Evolutionary conservation across 129 eudicot genomes (phyloP), one percentile per base, ranked within the genome.

Genomic region (Artemisia argyi): DNA sequence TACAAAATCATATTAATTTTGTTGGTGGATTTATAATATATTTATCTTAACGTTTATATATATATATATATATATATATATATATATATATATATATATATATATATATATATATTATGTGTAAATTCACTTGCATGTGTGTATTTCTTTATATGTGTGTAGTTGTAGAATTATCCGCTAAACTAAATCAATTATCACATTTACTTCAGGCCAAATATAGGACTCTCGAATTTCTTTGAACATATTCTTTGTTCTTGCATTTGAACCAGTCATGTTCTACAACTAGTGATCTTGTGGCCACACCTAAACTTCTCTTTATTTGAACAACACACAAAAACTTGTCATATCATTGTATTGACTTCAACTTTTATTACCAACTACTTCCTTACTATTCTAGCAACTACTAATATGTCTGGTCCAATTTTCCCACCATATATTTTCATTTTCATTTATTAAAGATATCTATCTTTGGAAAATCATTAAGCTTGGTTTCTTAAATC

Each of bases 211-310:
- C 24, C 11, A 61, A 28, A 20, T 18, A n/a, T 48, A 26, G 6
- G 6, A 61, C 11, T n/a, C 5, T 32, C 8, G 44, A 35, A 39
- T 39, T 4, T 53, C 8, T 61, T 48, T 28, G 60, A 11, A 24
- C n/a, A 15, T 2, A 4, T 48, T 61, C 19, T 24, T 12, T 49
- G 52, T 39, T 61, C 32, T 68, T 58, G 22, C n/a, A 63, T 70
- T 76, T 78, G 77, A 78, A 78, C 61, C 17, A 71, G 81, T 78
- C 81, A 69, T 61, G 5, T 24, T 49, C 61, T 44, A 51, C 57
- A 10, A n/a, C 9, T 5, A 10, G 54, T 61, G 46, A 64, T 78
- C 44, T 12, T 72, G 59, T 24, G 26, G 26, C 26, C 26, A 24
- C 26, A 24, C 26, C 26, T 24, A n/a, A n/a, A n/a, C n/a, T n/a